Base-by-base conservation (phyloP, 495 filamentous ascomycete species). In the Collariella sp. region DNA sequence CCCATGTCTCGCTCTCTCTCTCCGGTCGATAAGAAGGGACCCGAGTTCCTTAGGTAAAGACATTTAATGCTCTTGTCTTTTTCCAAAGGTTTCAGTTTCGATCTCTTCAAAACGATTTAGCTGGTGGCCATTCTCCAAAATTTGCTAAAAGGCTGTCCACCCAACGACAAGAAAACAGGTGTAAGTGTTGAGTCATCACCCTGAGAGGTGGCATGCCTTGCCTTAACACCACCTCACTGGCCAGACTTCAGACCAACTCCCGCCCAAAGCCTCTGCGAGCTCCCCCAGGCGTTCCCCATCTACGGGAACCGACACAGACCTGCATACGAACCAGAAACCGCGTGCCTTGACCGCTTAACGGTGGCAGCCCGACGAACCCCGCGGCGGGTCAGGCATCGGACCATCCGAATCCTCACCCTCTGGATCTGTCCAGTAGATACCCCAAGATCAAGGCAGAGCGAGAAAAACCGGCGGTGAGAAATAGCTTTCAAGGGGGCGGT, bases 281-380 rank as follows among this genome's bases (percentile, higher is more conserved):
- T 41, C 13, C 42, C 44, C 54, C 39, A 56, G 24, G 26, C 15
- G 54, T 58, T 63, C 60, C 39, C 41, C 46, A 7, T 44, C 40
- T 1, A 10, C 57, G 56, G 60, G 56, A 59, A 46, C 50, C 60
- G 29, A 63, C 60, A 63, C 60, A 18, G 16, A 38, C 55, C 43
- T 56, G 61, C 61, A 60, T 58, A 48, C 39, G 47, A 58, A 46
- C 61, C 57, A 60, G 33, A 57, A 19, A 42, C 33, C 43, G 24
- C 34, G 26, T 6, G 50, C 48, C 46, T 35, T 62, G 56, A 62
- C 60, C 56, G 56, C 60, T 47, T 39, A 26, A 45, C 24, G 39
- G 55, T 46, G 10, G 26, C 50, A 49, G 46, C 55, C 58, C 48
- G 57, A 58, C 41, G 46, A 57, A 55, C 50, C 18, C n/a, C 18